These are phyloP conservation scores for Podila epigama DNA, from an alignment of 192 early-diverging fungal species.

Conservation along the genomic window DNA sequence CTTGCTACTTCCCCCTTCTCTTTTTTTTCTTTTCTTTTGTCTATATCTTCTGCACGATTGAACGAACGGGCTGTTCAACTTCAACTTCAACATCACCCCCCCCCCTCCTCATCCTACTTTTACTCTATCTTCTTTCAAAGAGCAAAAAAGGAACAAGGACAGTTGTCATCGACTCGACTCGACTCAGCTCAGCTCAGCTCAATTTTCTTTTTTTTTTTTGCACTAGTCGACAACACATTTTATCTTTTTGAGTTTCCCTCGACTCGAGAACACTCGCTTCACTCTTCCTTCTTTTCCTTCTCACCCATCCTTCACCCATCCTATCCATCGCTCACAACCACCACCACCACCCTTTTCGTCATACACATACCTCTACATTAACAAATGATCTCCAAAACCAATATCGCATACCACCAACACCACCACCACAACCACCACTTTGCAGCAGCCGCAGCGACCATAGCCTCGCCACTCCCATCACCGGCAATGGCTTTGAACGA, in stretches of 20 bases:
- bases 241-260: neutral
- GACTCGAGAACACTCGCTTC: no score
- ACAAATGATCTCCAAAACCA: conserved; percentile 45
- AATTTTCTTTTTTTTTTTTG: conserved; percentile 25
- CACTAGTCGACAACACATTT: conserved; percentile 3
- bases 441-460: conserved; percentile 41
- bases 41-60: conserved; percentile 23
- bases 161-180: no score
- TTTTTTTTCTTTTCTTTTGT: conserved; percentile 13
- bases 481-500: conserved; percentile 43
- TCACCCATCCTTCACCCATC: neutral
- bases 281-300: neutral
- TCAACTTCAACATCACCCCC: neutral
- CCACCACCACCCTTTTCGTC: neutral
- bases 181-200: no score
- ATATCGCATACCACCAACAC: conserved; percentile 37
- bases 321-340: neutral
- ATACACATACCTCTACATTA: conserved; percentile 7
- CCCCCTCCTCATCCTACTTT: conserved; percentile 2
- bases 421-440: no score
- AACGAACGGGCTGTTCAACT: conserved; percentile 10
- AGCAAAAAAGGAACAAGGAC: no score
- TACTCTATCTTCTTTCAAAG: no score
- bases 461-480: conserved; percentile 47
- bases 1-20: conserved; percentile 4